Evolutionary conservation across 2,329 filamentous ascomycete genomes (phyloP), one percentile per base, ranked within the genome.

Genomic region (Exophiala alcalophila): DNA sequence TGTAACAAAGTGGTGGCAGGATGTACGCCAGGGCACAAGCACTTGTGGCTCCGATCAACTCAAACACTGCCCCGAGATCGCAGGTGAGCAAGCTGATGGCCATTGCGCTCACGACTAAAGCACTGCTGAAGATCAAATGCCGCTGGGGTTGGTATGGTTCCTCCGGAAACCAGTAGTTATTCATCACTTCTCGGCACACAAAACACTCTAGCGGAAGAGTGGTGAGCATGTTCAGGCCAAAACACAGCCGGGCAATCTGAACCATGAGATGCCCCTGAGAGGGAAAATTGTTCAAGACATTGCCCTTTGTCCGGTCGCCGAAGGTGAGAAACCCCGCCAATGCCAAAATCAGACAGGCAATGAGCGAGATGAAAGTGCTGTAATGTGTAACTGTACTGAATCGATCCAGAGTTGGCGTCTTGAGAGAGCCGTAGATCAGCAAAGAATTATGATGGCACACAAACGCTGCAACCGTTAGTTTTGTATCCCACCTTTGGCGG

Each of bases 171-270:
- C 77, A 84, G 61, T 94, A 96, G 52, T 87, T 89, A 55, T 87
- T 78, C 86, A 96, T 94, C 52, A 96, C 90, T 66, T 96, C 92
- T 59, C 92, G 81, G 66, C 92, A 98, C 40, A 98, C 92, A 64
- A 98, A 98, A 11, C 89, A 90, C 72, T 98, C 92, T 47, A 98
- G 82, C 0, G 92, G 92, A 24, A 98, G 73, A 2, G 92, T 97
- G 10, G 92, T 96, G 58, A 98, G 80, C 92, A 98, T 98, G 73
- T 98, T 98, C 54, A 98, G 77, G 2, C 92, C 92, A 61, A 98
- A 97, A 68, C 88, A 96, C 36, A 98, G 76, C 39, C 92, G 84
- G 15, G 92, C 92, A 45, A 98, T 76, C 66, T 96, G 97, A 61
- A 97, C 89, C 80, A 97, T 84, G 56, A 83, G 75, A 66, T 95